These are phyloP conservation scores for Schizosaccharomyces cryophilus DNA, from an alignment of 805 yeast species.

Conservation along the genomic window DNA sequence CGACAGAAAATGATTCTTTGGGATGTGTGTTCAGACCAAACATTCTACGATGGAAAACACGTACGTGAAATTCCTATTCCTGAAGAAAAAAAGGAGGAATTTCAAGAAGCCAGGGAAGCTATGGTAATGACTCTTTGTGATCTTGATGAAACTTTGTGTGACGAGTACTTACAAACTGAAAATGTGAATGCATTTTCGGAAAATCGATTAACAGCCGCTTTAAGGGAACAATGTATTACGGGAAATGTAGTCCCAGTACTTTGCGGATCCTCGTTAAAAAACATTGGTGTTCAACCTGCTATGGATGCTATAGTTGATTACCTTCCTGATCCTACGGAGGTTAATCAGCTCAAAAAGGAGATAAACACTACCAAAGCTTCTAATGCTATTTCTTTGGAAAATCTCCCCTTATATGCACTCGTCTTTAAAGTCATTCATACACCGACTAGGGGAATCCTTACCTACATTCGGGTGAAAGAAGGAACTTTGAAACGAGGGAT, in stretches of 20 bases:
- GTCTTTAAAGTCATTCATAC: slow-evolving; percentile 86
- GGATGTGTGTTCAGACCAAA: slow-evolving; percentile 8
- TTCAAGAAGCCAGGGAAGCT: slow-evolving; percentile 38
- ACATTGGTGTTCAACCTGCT: slow-evolving; percentile 86
- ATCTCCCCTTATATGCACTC: slow-evolving; percentile 38
- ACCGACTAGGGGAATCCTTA: slow-evolving; percentile 51
- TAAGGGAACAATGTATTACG: slow-evolving; percentile 12
- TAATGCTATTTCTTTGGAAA: slow-evolving; percentile 14
- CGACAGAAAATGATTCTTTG: slow-evolving; percentile 31
- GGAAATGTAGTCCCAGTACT: slow-evolving; percentile 48
- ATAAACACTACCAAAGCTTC: slow-evolving; percentile 8
- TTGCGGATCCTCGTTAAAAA: slow-evolving; percentile 80
- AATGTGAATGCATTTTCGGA: slow-evolving; percentile 9
- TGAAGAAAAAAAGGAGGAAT: slow-evolving; percentile 19
- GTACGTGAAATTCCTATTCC: slow-evolving; percentile 29
- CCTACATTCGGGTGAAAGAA: slow-evolving; percentile 68
- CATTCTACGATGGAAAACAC: slow-evolving; percentile 11
- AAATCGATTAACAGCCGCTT: not conserved
- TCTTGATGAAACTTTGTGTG: slow-evolving; percentile 51
- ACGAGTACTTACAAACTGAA: slow-evolving; percentile 51
- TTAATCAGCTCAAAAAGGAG: not conserved
- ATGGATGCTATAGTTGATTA: slow-evolving; percentile 59
- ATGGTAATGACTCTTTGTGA: slow-evolving; percentile 68
- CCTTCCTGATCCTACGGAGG: slow-evolving; percentile 60
- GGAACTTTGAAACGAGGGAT: slow-evolving; percentile 46